Base-by-base conservation (phyloP, 495 filamentous ascomycete genomes). In the Podospora didyma region DNA sequence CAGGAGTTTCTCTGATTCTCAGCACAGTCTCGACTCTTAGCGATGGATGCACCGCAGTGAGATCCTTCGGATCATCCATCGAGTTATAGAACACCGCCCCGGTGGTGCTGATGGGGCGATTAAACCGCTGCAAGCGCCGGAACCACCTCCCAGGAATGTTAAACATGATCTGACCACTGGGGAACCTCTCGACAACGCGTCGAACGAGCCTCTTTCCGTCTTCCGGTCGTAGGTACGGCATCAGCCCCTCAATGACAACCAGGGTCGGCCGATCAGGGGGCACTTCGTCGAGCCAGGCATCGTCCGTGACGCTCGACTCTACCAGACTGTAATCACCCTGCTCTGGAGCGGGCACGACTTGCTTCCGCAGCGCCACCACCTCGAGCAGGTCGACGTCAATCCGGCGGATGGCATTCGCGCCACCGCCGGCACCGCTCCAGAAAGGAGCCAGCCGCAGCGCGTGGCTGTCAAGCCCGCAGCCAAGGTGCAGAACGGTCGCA, bases 391-490 rank as follows among this genome's bases (percentile, higher is more conserved):
- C 63, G 41, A 62, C 52, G 54, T 66, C 63, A 24, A 58, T 55
- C 63, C 63, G 63, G 19, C 50, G 44, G 12, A 42, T 14, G 39
- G 39, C 39, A 5, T 7, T 16, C 12, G 1, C 37, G 37, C 4
- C 4, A 41, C 16, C 16, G 3, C 12, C 11, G 12, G 14, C n/a
- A 14, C 39, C 39, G 0, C 14, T 1, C 12, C 6, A 42, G 6
- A 42, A 1, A 1, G 39, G 39, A 0, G 39, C 39, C 5, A 68
- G 56, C 3, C 66, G 63, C 19, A 60, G 58, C 9, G 49, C 58
- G 12, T 63, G 58, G 22, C 49, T 61, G n/a, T 66, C 66, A 9
- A 69, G 59, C 14, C 66, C 66, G 20, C 66, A 69, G 12, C 55
- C 66, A 16, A 69, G 51, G 44, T 69, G 58, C 16, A 69, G 37